Percentiles rank a stretch among this genome's conserved stretches.
These are phyloP conservation scores for Adenanthera pavonina DNA, from an alignment of 306 rosid species.

Conservation along the genomic window DNA sequence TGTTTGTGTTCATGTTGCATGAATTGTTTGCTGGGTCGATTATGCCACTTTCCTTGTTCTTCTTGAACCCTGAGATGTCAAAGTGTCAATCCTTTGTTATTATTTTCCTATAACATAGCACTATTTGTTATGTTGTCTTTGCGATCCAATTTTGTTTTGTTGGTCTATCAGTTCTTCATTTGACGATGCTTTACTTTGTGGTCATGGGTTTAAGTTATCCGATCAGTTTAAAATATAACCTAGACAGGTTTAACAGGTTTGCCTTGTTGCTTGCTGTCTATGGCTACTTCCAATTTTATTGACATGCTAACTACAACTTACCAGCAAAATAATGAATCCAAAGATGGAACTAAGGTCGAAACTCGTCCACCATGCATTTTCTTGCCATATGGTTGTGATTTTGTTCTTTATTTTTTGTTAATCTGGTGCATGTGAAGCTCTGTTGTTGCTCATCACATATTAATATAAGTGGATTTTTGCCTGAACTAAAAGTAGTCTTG, in stretches of 20 bases:
- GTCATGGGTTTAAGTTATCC: background rate
- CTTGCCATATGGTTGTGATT: background rate
- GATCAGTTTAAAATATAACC: background rate
- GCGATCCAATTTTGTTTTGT: background rate
- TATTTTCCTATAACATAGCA: background rate
- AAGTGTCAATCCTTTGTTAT: background rate
- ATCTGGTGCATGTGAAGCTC: background rate
- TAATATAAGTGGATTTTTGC: too few relatives aligned
- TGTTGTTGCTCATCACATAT: background rate
- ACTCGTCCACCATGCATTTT: background rate
- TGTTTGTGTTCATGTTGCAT: background rate
- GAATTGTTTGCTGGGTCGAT: background rate
- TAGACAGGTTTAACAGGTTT: background rate
- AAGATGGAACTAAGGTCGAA: background rate
- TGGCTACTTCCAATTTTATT: background rate
- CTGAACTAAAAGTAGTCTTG: background rate
- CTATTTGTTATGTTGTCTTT: conserved; percentile 19
- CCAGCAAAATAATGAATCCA: background rate
- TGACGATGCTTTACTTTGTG: background rate
- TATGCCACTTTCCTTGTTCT: background rate
- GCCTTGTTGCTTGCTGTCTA: background rate
- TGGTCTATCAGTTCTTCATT: background rate
- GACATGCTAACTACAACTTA: background rate
- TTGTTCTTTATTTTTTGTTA: background rate
- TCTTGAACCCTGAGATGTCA: background rate